Percentiles rank a stretch among this genome's conserved stretches.
phyloP scores from a whole-genome alignment of 2,329 filamentous ascomycete species.

The Neopestalotiopsis clavispora region DNA sequence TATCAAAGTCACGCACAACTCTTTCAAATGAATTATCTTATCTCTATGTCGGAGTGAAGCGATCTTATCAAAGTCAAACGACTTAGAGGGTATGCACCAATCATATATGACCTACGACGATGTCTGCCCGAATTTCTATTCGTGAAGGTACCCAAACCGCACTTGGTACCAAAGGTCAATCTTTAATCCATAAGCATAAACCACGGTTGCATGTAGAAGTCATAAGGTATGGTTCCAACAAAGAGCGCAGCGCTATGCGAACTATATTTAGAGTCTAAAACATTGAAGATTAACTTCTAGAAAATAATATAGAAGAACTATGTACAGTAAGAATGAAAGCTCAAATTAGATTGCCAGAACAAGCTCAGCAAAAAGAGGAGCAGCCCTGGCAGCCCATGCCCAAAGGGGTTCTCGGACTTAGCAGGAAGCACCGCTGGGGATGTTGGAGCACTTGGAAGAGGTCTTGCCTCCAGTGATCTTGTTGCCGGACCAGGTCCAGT shows the following conservation, averaged over 20 bases:
- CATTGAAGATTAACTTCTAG: background rate
- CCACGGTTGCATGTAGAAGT: too few species aligned
- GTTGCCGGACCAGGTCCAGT: slow-evolving; percentile 42
- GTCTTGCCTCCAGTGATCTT: slow-evolving; percentile 42
- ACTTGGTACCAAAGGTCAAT: too few species aligned
- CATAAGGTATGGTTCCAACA: too few species aligned
- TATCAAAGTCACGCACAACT: too few species aligned
- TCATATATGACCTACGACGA: too few species aligned
- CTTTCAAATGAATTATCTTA: too few species aligned
- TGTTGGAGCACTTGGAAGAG: slow-evolving; percentile 66
- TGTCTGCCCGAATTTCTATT: too few species aligned
- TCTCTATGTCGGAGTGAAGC: too few species aligned
- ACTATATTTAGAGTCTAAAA: background rate
- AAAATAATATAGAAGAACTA: background rate
- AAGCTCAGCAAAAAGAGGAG: background rate
- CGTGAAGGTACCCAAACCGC: too few species aligned
- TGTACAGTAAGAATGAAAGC: background rate
- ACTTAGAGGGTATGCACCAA: too few species aligned
- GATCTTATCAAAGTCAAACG: too few species aligned
- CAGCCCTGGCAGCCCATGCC: background rate
- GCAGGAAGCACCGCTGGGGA: slow-evolving; percentile 30
- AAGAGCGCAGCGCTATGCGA: background rate
- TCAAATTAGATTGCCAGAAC: background rate
- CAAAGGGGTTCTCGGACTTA: slow-evolving; percentile 15
- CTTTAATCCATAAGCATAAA: too few species aligned